A percentile compares a stretch with the other conserved stretches of the same genome.
Conservation (phyloP, 2,329 filamentous ascomycete species). For the Talaromyces sp. region DNA sequence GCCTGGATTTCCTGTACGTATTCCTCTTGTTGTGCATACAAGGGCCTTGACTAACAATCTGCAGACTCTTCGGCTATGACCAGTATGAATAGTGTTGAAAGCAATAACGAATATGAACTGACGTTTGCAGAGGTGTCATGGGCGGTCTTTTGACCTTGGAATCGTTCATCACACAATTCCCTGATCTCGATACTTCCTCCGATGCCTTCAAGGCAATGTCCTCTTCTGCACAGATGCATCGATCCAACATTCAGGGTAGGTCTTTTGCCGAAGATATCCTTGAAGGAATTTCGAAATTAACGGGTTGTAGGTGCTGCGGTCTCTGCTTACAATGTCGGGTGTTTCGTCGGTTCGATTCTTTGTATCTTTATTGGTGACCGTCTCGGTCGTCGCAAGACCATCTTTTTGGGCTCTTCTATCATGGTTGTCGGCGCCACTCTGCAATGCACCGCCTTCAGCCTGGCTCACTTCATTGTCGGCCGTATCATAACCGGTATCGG, state of each 20-base stretch:
- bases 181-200: slow-evolving; percentile 48
- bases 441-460: slow-evolving; percentile 44
- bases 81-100: slow-evolving; percentile 37
- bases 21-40: background rate
- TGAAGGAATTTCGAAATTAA: background rate
- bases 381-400: slow-evolving; percentile 48
- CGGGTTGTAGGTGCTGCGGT: slow-evolving; percentile 34
- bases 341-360: slow-evolving; percentile 47
- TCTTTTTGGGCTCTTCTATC: slow-evolving; percentile 46
- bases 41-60: background rate
- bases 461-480: slow-evolving; percentile 49
- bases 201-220: slow-evolving; percentile 20
- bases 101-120: slow-evolving; percentile 8
- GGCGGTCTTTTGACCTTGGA: slow-evolving; percentile 67
- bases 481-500: slow-evolving; percentile 50
- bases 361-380: slow-evolving; percentile 50
- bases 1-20: slow-evolving; percentile 61
- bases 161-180: slow-evolving; percentile 54
- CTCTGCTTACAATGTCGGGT: slow-evolving; percentile 46
- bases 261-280: background rate
- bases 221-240: slow-evolving; percentile 19
- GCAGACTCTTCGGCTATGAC: slow-evolving; percentile 57
- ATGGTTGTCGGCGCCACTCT: slow-evolving; percentile 49
- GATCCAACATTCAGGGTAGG: slow-evolving; percentile 35
- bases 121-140: slow-evolving; percentile 56